Conservation (phyloP, 345 rosid species). For the Rhizophora apiculata region DNA sequence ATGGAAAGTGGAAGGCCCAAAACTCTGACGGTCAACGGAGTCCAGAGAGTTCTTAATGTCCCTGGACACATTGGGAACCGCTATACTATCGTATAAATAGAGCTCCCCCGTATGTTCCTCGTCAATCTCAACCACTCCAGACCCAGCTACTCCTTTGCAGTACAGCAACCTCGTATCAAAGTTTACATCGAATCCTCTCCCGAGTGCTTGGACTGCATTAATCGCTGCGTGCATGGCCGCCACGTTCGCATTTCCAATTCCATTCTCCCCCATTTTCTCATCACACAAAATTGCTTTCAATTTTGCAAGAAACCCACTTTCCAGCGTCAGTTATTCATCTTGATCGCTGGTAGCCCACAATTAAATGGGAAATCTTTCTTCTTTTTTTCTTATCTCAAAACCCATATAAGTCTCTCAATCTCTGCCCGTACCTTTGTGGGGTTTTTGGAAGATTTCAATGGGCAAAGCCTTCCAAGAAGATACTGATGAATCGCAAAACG, state of each 20-base stretch:
- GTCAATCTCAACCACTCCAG: conserved; percentile 55
- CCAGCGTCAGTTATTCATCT: background rate
- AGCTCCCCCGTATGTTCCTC: conserved; percentile 49
- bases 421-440: background rate
- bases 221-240: conserved; percentile 54
- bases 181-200: conserved; percentile 73
- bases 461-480: background rate
- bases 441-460: background rate
- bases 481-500: too few species aligned
- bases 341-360: background rate
- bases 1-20: conserved; percentile 44
- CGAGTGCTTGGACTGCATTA: conserved; percentile 61
- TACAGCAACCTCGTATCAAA: conserved; percentile 67
- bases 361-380: background rate
- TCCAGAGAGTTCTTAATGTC: conserved; percentile 42
- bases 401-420: background rate
- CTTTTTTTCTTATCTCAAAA: background rate
- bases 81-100: conserved; percentile 34
- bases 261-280: conserved; percentile 26
- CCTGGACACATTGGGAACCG: conserved; percentile 49
- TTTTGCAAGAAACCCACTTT: background rate
- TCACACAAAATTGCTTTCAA: background rate
- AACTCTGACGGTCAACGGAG: conserved; percentile 42
- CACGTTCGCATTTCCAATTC: conserved; percentile 21
- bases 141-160: conserved; percentile 60